Conservation (phyloP, 2,329 filamentous ascomycete genomes). For the Xylariaceae sp. region DNA sequence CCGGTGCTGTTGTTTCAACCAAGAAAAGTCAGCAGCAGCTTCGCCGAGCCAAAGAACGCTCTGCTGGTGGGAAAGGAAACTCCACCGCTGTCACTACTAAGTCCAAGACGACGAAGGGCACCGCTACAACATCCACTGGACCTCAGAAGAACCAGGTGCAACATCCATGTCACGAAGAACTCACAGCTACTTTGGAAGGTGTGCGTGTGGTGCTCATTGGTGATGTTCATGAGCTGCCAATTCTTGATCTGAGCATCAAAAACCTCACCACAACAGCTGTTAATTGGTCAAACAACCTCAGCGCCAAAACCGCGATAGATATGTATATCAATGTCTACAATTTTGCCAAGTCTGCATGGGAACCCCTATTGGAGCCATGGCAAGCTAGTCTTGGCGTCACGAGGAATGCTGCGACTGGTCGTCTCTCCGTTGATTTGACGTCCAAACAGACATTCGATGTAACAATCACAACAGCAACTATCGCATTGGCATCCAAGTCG, state of each 20-base stretch:
- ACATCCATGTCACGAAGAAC: conserved; percentile 58
- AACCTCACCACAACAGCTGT: conserved; percentile 77
- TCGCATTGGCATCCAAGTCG: conserved; percentile 88
- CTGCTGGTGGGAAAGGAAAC: conserved; percentile 51
- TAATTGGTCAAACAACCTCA: conserved; percentile 87
- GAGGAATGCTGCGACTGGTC: conserved; percentile 67
- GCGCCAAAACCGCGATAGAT: conserved; percentile 83
- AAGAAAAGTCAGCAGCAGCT: conserved; percentile 53
- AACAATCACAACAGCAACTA: conserved; percentile 87
- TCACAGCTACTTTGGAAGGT: conserved; percentile 81
- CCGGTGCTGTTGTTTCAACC: conserved; percentile 41
- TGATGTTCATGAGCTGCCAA: conserved; percentile 89
- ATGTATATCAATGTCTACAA: conserved; percentile 97
- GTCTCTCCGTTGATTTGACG: conserved; percentile 75
- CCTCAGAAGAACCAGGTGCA: conserved; percentile 25
- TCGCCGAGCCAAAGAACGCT: conserved; percentile 44
- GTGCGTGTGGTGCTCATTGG: conserved; percentile 91
- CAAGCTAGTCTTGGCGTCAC: conserved; percentile 85
- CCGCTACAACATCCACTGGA: conserved; percentile 30
- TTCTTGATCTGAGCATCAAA: conserved; percentile 90
- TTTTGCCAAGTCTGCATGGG: conserved; percentile 98
- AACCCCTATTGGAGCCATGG: conserved; percentile 94
- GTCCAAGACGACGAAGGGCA: conserved; percentile 37
- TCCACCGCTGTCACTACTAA: conserved; percentile 44
- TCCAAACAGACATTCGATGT: conserved; percentile 90